These are phyloP conservation scores for Saccharomycopsis selenospora DNA, from an alignment of 805 yeast species.

Conservation along the genomic window DNA sequence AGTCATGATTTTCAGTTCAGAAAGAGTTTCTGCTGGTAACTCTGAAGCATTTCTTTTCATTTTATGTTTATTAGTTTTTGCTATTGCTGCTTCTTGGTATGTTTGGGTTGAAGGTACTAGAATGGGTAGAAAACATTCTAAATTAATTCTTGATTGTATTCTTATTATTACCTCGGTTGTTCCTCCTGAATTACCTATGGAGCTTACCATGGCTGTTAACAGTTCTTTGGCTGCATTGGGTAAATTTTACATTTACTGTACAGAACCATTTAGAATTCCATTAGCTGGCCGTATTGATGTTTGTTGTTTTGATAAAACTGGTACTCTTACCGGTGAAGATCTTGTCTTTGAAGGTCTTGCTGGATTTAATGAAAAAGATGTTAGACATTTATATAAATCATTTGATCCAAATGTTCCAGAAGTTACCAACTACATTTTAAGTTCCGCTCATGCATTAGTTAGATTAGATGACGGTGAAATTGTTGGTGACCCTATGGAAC, in stretches of 20 bases:
- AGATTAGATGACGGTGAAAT: constrained; percentile 92
- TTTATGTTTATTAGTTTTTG: constrained; percentile 80
- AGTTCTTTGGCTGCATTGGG: constrained; percentile 80
- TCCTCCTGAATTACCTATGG: constrained; percentile 99
- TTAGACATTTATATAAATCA: constrained; percentile 45
- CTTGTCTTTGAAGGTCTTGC: constrained; percentile 94
- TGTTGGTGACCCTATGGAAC: constrained; percentile 99
- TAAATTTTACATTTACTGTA: constrained; percentile 87
- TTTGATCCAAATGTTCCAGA: constrained; percentile 53
- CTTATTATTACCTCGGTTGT: constrained; percentile 95
- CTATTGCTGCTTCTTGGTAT: constrained; percentile 93
- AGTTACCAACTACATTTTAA: constrained; percentile 65
- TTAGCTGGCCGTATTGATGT: constrained; percentile 97
- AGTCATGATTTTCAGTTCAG: constrained; percentile 95
- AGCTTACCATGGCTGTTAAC: constrained; percentile 96
- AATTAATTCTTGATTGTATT: constrained; percentile 90
- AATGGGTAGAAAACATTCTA: constrained; percentile 92
- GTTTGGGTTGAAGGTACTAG: constrained; percentile 97
- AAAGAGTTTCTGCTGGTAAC: constrained; percentile 92
- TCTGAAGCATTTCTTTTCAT: constrained; percentile 91
- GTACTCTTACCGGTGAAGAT: constrained; percentile 96
- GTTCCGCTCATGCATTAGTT: constrained; percentile 95
- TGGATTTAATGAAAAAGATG: constrained; percentile 52
- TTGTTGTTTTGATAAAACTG: constrained; percentile 97
- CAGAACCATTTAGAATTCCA: constrained; percentile 97